Base-by-base conservation (phyloP, 192 early-diverging fungal genomes). In the Dispira simplex region DNA sequence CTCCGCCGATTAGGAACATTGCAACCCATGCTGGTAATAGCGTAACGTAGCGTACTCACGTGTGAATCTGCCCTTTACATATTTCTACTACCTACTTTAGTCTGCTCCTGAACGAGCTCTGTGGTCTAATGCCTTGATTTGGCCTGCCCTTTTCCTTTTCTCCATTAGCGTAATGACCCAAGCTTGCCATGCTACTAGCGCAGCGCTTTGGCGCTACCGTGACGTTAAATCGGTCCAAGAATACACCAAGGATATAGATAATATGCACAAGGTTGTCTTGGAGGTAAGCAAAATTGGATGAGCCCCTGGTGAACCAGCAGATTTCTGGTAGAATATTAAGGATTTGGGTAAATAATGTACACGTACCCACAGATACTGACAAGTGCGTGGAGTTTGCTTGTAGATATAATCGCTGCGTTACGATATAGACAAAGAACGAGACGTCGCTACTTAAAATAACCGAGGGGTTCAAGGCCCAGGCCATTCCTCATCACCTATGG, bases 241-340 rank as follows among this genome's bases (percentile, higher is more conserved):
- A 14, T 90, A 90, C 67, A 66, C 80, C 9, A 46, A 65, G 10
- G 72, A 84, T 66, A 47, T 85, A 11, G 75, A 87, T 27, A 72
- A 69, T 13, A 88, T 89, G 88, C 83, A 83, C 70, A 90, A 90
- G 57, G 88, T 90, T 0, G 76, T 82, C 10, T 70, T 90, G 21
- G 82, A 86, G 71, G 82, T 83, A 71, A 62, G 32, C 6, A 39
- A 6, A 39, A 39, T 39, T 39, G 32, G 32, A 39, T 39, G 32
- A 6, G 1, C 32, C 21, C 21, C 46, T 65, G 20, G 12, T 10
- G 32, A 1, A 23, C 20, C 27, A 16, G n/a, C 23, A 46, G 18
- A 2, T 23, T 26, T 39, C 32, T 39, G 32, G 32, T 6, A 1
- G n/a, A 1, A 39, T 39, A 39, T 1, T 39, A 39, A 39, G 32